Evolutionary conservation across 1,284 basidiomycete genomes (phyloP).

Genomic region (Naganishia sp.): DNA sequence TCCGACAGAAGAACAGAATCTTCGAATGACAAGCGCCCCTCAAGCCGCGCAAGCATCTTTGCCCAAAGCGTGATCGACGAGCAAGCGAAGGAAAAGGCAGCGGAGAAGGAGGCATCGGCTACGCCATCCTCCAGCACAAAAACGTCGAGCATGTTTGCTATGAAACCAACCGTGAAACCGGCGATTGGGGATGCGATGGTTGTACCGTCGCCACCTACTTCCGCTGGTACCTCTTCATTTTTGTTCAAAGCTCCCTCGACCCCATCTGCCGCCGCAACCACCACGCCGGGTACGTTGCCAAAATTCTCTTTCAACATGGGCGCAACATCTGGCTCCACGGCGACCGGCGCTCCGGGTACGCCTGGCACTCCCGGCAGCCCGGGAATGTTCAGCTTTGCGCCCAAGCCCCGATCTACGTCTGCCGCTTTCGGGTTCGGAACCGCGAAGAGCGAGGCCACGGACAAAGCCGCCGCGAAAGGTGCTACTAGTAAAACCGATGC

Average conservation of each 20-base stretch:
- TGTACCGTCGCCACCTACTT: conserved; percentile 11
- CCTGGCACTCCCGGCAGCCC: conserved; percentile 34
- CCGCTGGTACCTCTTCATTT: conserved; percentile 24
- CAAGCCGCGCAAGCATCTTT: conserved; percentile 42
- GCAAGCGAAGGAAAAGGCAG: conserved; percentile 34
- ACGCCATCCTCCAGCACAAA: conserved; percentile 26
- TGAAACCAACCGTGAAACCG: conserved; percentile 41
- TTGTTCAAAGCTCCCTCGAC: conserved; percentile 36
- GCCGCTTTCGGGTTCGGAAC: conserved; percentile 38
- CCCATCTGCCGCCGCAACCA: conserved; percentile 25
- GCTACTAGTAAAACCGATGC: neutral
- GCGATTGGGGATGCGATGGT: conserved; percentile 24
- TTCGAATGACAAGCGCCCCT: conserved; percentile 38
- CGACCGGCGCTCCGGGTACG: conserved; percentile 32
- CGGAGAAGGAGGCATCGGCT: conserved; percentile 23
- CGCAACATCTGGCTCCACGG: conserved; percentile 33
- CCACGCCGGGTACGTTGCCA: conserved; percentile 44
- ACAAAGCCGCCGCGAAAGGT: neutral
- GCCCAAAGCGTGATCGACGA: conserved; percentile 43
- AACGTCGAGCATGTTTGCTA: conserved; percentile 44
- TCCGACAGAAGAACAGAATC: conserved; percentile 26
- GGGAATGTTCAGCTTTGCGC: conserved; percentile 28
- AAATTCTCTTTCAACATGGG: conserved; percentile 39
- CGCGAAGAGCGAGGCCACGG: conserved; percentile 27
- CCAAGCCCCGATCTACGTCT: conserved; percentile 34